Conservation (phyloP, 768 basidiomycete genomes). For the Suillus subaureus region DNA sequence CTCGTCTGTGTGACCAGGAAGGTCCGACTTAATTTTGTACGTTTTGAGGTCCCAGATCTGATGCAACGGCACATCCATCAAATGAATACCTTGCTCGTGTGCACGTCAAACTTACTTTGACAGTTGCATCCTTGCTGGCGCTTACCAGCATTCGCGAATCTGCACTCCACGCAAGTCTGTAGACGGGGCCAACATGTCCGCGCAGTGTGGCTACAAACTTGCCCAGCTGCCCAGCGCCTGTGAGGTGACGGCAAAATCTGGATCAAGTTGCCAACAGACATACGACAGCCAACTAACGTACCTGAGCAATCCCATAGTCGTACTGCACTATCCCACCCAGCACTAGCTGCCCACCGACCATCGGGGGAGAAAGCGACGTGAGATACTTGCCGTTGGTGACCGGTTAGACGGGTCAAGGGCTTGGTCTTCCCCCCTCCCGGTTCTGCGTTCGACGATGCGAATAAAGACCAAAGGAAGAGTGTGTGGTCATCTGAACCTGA, state of each 20-base stretch:
- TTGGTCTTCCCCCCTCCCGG: constrained; percentile 54
- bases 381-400: constrained; percentile 92
- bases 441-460: constrained; percentile 46
- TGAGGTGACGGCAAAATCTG: not conserved
- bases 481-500: constrained; percentile 99
- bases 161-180: constrained; percentile 93
- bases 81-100: not conserved
- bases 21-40: constrained; percentile 90
- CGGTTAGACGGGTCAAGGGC: constrained; percentile 79
- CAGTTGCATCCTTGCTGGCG: constrained; percentile 93
- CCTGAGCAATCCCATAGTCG: constrained; percentile 82
- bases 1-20: constrained; percentile 96
- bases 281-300: constrained; percentile 43
- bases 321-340: constrained; percentile 88
- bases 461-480: constrained; percentile 91
- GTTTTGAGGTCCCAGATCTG: constrained; percentile 98
- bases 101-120: constrained; percentile 66
- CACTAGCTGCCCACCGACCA: constrained; percentile 88
- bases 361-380: constrained; percentile 96
- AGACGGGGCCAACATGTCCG: constrained; percentile 94
- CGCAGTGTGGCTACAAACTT: constrained; percentile 90
- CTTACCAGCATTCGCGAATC: constrained; percentile 91
- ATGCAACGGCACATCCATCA: not conserved
- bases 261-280: constrained; percentile 2
- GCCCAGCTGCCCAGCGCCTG: constrained; percentile 54